Base-by-base conservation (phyloP, 1,139 yeast genomes). In the Geotrichum bryndzae region DNA sequence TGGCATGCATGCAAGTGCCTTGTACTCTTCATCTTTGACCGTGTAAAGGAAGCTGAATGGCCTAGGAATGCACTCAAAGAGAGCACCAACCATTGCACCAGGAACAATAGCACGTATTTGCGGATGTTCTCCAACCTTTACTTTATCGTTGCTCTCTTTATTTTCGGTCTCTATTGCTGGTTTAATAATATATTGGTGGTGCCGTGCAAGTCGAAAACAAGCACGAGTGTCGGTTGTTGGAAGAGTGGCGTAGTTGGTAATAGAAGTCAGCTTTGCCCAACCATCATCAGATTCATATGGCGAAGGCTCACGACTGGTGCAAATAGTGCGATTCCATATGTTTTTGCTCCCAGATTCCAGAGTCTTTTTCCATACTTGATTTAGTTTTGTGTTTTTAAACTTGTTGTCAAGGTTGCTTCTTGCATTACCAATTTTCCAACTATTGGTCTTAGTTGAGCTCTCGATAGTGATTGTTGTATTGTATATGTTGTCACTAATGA, bases 131-230 rank as follows among this genome's bases (percentile, higher is more conserved):
- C n/a, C 3, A 11, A 15, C n/a, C n/a, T 35, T 13, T 35, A 3
- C 10, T 10, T 11, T 15, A 3, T 35, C 2, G 23, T 31, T 31
- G 31, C 18, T 25, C n/a, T 54, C 50, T 33, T 53, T 11, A n/a
- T 27, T n/a, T 4, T 11, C 10, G 11, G 3, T 5, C 6, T 13
- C 25, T 10, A 7, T 18, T 10, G 15, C 2, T n/a, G 22, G 5
- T 4, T 52, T 51, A 11, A 46, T 29, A 35, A 58, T 31, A 27
- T 45, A 58, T 18, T 53, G 41, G 27, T 41, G 46, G 22, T 57
- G 31, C n/a, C 60, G 57, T 18, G 60, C 60, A n/a, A 58, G 22
- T 10, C 60, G 46, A 23, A 35, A 58, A 27, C 60, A 58, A 18
- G 23, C 25, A 10, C 23, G 25, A 5, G 38, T n/a, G 57, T 51